Base-by-base conservation (phyloP, 371 early-diverging fungal genomes). In the Polyrhizophydium stewartii region DNA sequence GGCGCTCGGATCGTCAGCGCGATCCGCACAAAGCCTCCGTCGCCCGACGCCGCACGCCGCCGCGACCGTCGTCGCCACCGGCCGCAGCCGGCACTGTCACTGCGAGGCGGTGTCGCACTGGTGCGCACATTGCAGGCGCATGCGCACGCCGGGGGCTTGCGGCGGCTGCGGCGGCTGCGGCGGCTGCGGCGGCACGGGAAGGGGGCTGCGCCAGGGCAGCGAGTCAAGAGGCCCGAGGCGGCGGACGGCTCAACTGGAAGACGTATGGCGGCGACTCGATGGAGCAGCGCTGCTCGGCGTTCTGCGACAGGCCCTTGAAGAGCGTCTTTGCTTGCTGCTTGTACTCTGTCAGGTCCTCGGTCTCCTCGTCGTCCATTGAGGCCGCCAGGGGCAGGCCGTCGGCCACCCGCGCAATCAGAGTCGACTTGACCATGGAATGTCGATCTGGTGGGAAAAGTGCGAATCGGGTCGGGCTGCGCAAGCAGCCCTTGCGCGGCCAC, bases 381-480 rank as follows among this genome's bases (percentile, higher is more conserved):
- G 96, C 97, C 37, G 98, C 97, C 62, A 97, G 80, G 1, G 94
- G 96, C 58, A 96, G 84, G 1, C 94, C 96, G 83, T 97, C 98
- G 13, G 87, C 83, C 32, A 96, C 86, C 64, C 98, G 87, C 41
- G 93, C 93, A 66, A 97, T 95, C 67, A 95, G 89, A 32, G 95
- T 94, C 13, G 95, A 89, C 65, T 89, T 87, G 51, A 97, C 94
- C 98, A 65, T 65, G 16, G 27, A 10, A 25, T n/a, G n/a, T n/a
- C n/a, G n/a, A n/a, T n/a, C n/a, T n/a, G n/a, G n/a, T n/a, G n/a
- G n/a, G n/a, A n/a, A n/a, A n/a, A n/a, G n/a, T n/a, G n/a, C n/a
- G n/a, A n/a, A n/a, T n/a, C n/a, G n/a, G n/a, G n/a, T n/a, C n/a
- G n/a, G n/a, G n/a, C n/a, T n/a, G n/a, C n/a, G n/a, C n/a, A n/a